Evolutionary conservation across 768 basidiomycete genomes (phyloP), one percentile per base, ranked within the genome.

Genomic region (Serendipita sp.): DNA sequence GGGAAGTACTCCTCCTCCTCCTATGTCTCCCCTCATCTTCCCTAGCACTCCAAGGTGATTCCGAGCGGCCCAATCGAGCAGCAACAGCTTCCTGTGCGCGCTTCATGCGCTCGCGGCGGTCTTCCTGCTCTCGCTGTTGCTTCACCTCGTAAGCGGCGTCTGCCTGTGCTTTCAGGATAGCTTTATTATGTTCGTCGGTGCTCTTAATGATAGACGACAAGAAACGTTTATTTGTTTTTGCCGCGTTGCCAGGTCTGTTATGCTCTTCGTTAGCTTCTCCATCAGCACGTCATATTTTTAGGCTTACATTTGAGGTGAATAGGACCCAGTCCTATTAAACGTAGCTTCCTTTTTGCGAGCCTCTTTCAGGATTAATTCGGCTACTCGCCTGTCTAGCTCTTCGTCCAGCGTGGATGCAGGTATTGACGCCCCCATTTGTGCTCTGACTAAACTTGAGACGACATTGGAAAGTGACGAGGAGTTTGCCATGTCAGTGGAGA

Each of bases 101-200:
- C 2, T 77, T 78, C 62, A 78, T 74, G 38, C 86, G 74, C 13
- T 56, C 66, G 31, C 66, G 56, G 48, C 68, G 26, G 26, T 68
- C 65, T 58, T 67, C 61, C 45, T 65, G 67, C 50, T 66, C 67
- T 38, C 63, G 64, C 60, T 67, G 64, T 53, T 68, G 64, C 68
- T 65, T 64, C 41, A 64, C 65, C 48, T 66, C 56, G 33, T 64
- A 61, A 2, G 73, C 72, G 2, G 70, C 70, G 9, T 70, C 62
- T 24, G 71, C 72, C 63, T 77, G 75, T 20, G 67, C 65, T 11
- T 71, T 68, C 2, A 75, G 64, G 3, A 99, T 77, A 13, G 87
- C 83, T 73, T 86, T 84, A 72, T 99, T 99, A 70, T 99, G 96
- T 63, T 94, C 94, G 70, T 96, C 94, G 3, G 96, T 96, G 66